A percentile compares a stretch with the other conserved stretches of the same genome.
These are phyloP conservation scores for Apiosordaria backusii DNA, from an alignment of 495 filamentous ascomycete genomes.

Conservation along the genomic window DNA sequence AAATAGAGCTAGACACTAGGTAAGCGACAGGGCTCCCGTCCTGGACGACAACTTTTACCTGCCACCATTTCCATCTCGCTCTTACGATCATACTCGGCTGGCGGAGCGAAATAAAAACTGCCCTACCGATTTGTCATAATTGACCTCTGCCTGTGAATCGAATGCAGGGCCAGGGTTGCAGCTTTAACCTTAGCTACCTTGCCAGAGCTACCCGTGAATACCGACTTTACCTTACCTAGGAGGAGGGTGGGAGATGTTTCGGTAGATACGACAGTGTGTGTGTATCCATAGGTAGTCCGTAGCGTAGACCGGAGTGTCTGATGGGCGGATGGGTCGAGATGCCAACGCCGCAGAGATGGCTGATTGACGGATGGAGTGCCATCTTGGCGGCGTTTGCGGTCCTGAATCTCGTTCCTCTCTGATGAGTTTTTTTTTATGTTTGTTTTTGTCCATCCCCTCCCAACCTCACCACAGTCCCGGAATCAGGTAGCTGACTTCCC, in stretches of 20 bases:
- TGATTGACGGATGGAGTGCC: slow-evolving; percentile 19
- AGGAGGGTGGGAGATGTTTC: background rate
- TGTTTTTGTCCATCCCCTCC: slow-evolving; percentile 1
- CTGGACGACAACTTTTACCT: background rate
- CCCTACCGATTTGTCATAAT: background rate
- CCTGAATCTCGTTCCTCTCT: slow-evolving; percentile 23
- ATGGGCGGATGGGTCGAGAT: slow-evolving; percentile 11
- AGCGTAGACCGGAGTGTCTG: background rate
- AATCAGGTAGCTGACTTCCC: background rate
- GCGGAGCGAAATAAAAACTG: background rate
- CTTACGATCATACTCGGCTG: no score
- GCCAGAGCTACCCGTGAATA: background rate
- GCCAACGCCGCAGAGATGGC: slow-evolving; percentile 18
- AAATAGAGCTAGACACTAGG: slow-evolving; percentile 5
- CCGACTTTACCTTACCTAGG: background rate
- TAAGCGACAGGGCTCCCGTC: background rate
- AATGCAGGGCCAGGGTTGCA: background rate
- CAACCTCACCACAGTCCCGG: background rate
- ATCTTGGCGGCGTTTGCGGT: slow-evolving; percentile 26
- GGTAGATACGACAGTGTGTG: background rate
- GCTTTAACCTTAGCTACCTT: background rate
- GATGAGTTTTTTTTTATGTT: background rate
- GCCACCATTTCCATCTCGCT: background rate
- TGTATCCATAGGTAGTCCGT: background rate
- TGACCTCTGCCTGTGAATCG: background rate